Percentiles rank a stretch among this genome's conserved stretches.
Conservation (phyloP, 2,329 filamentous ascomycete genomes). For the Calonectria pteridis region DNA sequence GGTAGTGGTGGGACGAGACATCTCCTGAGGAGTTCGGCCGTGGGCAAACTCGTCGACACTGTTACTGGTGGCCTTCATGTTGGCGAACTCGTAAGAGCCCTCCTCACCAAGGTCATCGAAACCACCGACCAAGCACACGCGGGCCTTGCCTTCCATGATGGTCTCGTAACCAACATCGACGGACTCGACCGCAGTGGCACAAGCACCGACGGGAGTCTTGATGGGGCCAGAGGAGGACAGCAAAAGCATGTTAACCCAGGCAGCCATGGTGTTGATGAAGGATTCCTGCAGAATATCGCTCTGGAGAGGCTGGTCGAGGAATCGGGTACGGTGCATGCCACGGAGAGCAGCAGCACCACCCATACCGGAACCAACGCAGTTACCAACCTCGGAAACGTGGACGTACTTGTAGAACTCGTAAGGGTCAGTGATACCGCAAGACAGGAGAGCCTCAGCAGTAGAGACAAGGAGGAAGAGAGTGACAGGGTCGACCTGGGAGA, state of each 20-base stretch:
- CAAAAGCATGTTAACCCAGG: constrained; percentile 99
- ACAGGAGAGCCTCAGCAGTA: constrained; percentile 90
- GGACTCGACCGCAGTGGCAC: constrained; percentile 96
- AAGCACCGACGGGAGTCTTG: constrained; percentile 98
- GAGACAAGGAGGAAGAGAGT: constrained; percentile 96
- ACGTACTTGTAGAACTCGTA: constrained; percentile 99
- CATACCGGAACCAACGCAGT: constrained; percentile 98
- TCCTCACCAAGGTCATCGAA: constrained; percentile 99
- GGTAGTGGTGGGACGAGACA: constrained; percentile 97
- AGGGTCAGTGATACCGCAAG: constrained; percentile 95
- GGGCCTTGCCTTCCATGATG: constrained; percentile 97
- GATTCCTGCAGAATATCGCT: constrained; percentile 99
- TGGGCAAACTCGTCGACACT: constrained; percentile 96
- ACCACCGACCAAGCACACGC: constrained; percentile 96
- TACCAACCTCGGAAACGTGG: constrained; percentile 96
- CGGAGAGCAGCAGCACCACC: constrained; percentile 92
- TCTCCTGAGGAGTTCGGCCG: constrained; percentile 94
- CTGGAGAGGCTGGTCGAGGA: constrained; percentile 95
- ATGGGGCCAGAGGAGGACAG: constrained; percentile 97
- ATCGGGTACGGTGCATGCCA: constrained; percentile 98
- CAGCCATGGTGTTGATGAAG: constrained; percentile 99
- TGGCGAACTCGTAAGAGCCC: constrained; percentile 99
- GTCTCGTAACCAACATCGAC: constrained; percentile 98
- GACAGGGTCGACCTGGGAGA: constrained; percentile 96
- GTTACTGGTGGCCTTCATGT: constrained; percentile 99